Percentiles rank a stretch among this genome's conserved stretches.
These are phyloP conservation scores for Tardiomyces depauwii DNA, from an alignment of 1,139 yeast species.

Conservation along the genomic window DNA sequence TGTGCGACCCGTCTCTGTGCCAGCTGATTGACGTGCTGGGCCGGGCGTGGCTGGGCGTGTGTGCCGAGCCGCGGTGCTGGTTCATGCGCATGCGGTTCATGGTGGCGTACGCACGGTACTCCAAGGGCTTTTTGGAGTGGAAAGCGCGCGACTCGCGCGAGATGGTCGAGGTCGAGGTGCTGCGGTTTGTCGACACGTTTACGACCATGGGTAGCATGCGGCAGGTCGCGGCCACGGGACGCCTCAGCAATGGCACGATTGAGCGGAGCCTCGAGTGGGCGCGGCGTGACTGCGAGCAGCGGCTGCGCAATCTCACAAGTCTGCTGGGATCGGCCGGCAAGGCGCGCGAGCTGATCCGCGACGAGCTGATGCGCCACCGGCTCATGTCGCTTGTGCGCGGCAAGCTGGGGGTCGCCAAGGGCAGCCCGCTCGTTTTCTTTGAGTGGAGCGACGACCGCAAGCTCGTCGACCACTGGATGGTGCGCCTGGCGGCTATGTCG, in stretches of 20 bases:
- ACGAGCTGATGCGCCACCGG: neutral
- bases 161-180: conserved; percentile 8
- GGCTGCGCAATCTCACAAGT: neutral
- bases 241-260: neutral
- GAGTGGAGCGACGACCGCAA: neutral
- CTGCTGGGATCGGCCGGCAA: neutral
- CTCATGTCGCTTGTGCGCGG: neutral
- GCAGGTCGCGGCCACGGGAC: conserved; percentile 3
- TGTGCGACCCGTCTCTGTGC: conserved; percentile 6
- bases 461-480: neutral
- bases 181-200: conserved; percentile 4
- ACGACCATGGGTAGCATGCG: conserved; percentile 5
- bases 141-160: conserved; percentile 12
- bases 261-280: neutral
- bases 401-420: neutral
- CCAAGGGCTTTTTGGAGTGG: conserved; percentile 13
- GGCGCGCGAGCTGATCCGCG: neutral
- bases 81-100: conserved; percentile 12
- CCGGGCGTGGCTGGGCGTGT: conserved; percentile 10
- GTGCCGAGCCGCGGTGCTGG: conserved; percentile 12
- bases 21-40: conserved; percentile 12
- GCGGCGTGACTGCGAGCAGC: neutral
- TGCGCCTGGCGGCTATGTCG: neutral
- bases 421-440: neutral
- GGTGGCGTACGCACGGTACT: conserved; percentile 13